A percentile compares a stretch with the other conserved stretches of the same genome.
Evolutionary conservation across 352 stramenopile species (phyloP).

Genomic region (Pythium pyrilobum): DNA sequence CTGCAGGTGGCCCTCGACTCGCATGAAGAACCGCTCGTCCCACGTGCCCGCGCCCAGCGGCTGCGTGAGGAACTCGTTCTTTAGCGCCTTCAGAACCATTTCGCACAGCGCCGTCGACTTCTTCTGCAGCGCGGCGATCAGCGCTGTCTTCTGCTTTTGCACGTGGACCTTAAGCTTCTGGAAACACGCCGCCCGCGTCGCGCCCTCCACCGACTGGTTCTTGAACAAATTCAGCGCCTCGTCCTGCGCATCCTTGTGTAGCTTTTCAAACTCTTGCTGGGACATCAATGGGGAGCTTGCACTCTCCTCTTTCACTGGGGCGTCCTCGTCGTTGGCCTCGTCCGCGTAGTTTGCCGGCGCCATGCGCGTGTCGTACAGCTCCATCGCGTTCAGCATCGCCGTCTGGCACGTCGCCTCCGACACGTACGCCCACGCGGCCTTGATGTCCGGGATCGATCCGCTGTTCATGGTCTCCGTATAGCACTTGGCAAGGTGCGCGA

Average conservation of each 20-base stretch:
- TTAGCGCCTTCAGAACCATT: slow-evolving; percentile 33
- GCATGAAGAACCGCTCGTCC: slow-evolving; percentile 21
- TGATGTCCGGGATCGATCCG: slow-evolving; percentile 73
- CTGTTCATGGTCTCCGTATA: slow-evolving; percentile 81
- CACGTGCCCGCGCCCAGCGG: slow-evolving; percentile 39
- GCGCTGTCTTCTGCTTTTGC: slow-evolving; percentile 40
- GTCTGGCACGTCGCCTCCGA: slow-evolving; percentile 70
- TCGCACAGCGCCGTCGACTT: slow-evolving; percentile 53
- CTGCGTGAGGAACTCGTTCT: slow-evolving; percentile 29
- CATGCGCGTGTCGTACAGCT: slow-evolving; percentile 56
- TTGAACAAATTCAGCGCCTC: slow-evolving; percentile 65
- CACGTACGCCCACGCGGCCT: slow-evolving; percentile 79
- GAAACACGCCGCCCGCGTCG: slow-evolving; percentile 52
- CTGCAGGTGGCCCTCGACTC: not conserved
- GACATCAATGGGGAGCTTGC: slow-evolving; percentile 29
- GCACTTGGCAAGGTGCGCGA: slow-evolving; percentile 54
- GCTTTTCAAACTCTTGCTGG: slow-evolving; percentile 65
- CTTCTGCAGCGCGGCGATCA: slow-evolving; percentile 55
- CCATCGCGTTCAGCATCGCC: slow-evolving; percentile 43
- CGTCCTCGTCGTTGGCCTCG: slow-evolving; percentile 17
- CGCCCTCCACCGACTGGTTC: slow-evolving; percentile 57
- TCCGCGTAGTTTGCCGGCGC: slow-evolving; percentile 20
- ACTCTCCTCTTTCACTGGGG: slow-evolving; percentile 1
- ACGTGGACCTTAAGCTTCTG: slow-evolving; percentile 76
- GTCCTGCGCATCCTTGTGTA: slow-evolving; percentile 73